Evolutionary conservation across 148 eudicot genomes (phyloP), one percentile per base, ranked within the genome.

Genomic region (Camellia granthamiana): DNA sequence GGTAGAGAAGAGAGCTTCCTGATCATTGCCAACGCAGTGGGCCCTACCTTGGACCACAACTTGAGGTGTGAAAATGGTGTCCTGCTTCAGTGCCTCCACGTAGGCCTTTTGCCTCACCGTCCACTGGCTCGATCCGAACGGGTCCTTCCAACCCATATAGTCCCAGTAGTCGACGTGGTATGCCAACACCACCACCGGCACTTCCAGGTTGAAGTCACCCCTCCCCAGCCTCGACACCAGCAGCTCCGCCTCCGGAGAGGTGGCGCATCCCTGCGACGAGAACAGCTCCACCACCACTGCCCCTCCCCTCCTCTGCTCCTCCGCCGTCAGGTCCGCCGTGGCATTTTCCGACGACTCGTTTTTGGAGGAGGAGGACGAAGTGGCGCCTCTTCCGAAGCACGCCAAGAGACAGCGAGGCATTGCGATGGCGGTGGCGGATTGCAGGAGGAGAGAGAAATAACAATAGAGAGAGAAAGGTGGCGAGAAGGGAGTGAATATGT

Each of bases 161-260:
- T 95, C 98, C 98, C 97, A 95, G 47, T 89, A 91, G 74, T 95
- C 98, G 15, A 95, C 98, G 68, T 95, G 98, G 76, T 86, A 95
- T 0, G 85, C 92, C 85, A 95, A 76, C 51, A 95, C 81, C 14
- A 90, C 84, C 62, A 93, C 83, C 64, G 90, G 91, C 60, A 74
- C 78, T 0, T 86, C 88, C 64, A 93, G 81, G 12, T 84, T 85
- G 81, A 91, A 89, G 52, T 95, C 98, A 0, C 98, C 98, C 30
- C 92, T 86, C 64, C 98, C 98, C 72, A 95, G 81, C 84, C 96
- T 88, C 38, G 98, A 95, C 67, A 93, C 55, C 59, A 95, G 46
- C 19, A 93, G 85, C 88, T 95, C 98, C 18, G 97, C 97, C 81
- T 87, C 93, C 2, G 96, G 88, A 2, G 96, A 95, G 19, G 88